Base-by-base conservation (phyloP, 2,329 filamentous ascomycete species). In the Scortechinia acanthostroma region DNA sequence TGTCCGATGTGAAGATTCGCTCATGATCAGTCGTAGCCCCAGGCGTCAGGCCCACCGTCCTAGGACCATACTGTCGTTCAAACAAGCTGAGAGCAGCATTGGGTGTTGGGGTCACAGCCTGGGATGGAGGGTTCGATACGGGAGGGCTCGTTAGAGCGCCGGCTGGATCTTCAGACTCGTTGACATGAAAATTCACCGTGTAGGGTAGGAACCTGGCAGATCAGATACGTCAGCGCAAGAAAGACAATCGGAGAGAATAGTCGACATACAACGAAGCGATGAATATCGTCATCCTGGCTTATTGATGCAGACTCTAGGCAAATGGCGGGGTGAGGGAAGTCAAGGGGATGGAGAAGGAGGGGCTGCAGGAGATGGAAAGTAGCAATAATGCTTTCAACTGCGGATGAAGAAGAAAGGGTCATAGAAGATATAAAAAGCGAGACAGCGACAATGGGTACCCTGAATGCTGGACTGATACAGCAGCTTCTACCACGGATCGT, bases 241-340 rank as follows among this genome's bases (percentile, higher is more conserved):
- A 4, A 20, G 30, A n/a, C 40, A 49, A 45, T 21, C 46, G 51
- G 50, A 43, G 43, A n/a, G 17, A 22, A 16, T 19, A 33, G n/a
- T 13, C 16, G 13, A 62, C 68, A 63, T 61, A 71, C 67, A 71
- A 57, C n/a, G 68, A 71, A 48, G 66, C 70, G 49, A 76, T 62
- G 49, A 75, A 74, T 52, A 73, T 65, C 13, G 70, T 74, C 70
- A 73, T 73, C 50, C 43, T 65, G 64, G 10, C 25, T n/a, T 10
- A 30, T 30, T 30, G 10, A 30, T n/a, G n/a, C n/a, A n/a, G n/a
- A n/a, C n/a, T n/a, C n/a, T n/a, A n/a, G n/a, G n/a, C n/a, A n/a
- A n/a, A n/a, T n/a, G n/a, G n/a, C n/a, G n/a, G n/a, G n/a, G n/a
- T n/a, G n/a, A n/a, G n/a, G n/a, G n/a, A n/a, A n/a, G n/a, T n/a